Conservation (phyloP, 2,329 filamentous ascomycete species). For the Neonectria faginata region DNA sequence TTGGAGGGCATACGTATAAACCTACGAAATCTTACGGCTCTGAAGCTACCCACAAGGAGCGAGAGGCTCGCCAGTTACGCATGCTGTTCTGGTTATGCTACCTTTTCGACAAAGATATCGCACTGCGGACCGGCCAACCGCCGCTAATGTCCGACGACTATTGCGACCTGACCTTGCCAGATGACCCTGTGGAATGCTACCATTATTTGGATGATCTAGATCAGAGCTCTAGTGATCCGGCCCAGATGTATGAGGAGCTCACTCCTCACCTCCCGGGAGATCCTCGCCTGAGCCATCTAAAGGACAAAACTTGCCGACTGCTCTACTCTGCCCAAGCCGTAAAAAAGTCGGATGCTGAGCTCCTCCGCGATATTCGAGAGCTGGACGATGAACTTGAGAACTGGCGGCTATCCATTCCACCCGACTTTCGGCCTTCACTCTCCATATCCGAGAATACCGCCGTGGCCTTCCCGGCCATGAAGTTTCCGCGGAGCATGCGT, state of each 20-base stretch:
- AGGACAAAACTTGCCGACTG: slow-evolving; percentile 60
- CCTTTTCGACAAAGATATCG: slow-evolving; percentile 66
- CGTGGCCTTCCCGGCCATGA: slow-evolving; percentile 44
- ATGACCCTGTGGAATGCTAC: slow-evolving; percentile 42
- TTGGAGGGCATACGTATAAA: slow-evolving; percentile 58
- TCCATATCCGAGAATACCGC: slow-evolving; percentile 49
- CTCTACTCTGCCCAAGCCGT: slow-evolving; percentile 63
- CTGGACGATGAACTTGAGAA: slow-evolving; percentile 67
- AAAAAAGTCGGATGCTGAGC: slow-evolving; percentile 64
- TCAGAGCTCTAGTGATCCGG: slow-evolving; percentile 3
- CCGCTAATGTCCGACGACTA: slow-evolving; percentile 59
- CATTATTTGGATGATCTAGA: slow-evolving; percentile 21
- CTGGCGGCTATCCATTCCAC: slow-evolving; percentile 64
- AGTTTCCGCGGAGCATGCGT: slow-evolving; percentile 56
- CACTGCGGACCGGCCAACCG: slow-evolving; percentile 64
- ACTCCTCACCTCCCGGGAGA: slow-evolving; percentile 58
- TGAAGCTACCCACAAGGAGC: slow-evolving; percentile 38
- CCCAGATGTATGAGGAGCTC: not conserved
- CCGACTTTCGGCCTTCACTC: slow-evolving; percentile 59
- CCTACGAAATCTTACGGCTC: slow-evolving; percentile 24
- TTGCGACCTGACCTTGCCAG: slow-evolving; percentile 45
- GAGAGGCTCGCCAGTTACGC: slow-evolving; percentile 51
- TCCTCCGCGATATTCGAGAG: slow-evolving; percentile 66
- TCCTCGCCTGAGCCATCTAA: slow-evolving; percentile 62
- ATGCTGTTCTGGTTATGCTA: slow-evolving; percentile 68